A percentile compares a stretch with the other conserved stretches of the same genome.
These are phyloP conservation scores for Pichia membranifaciens DNA, from an alignment of 805 yeast genomes.

Conservation along the genomic window DNA sequence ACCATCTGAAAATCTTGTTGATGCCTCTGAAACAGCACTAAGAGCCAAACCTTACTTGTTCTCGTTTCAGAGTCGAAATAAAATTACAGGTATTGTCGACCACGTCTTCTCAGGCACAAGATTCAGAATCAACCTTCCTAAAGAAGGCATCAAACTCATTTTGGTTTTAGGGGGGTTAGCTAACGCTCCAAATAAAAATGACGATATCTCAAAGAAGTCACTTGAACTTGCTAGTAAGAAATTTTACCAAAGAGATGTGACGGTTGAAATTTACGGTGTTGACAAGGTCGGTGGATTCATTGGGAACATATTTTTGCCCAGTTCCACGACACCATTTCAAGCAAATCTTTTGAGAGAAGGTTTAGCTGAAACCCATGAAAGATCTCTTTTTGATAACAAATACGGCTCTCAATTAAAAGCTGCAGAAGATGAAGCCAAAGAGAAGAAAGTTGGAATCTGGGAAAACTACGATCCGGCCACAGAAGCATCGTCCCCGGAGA, in stretches of 20 bases:
- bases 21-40: slow-evolving; percentile 69
- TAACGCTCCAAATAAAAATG: slow-evolving; percentile 33
- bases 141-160: slow-evolving; percentile 63
- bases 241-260: slow-evolving; percentile 67
- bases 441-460: slow-evolving; percentile 62
- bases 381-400: slow-evolving; percentile 55
- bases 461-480: slow-evolving; percentile 43
- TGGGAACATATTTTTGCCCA: slow-evolving; percentile 56
- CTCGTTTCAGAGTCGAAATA: slow-evolving; percentile 59
- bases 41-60: slow-evolving; percentile 72
- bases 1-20: slow-evolving; percentile 57
- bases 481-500: slow-evolving; percentile 23
- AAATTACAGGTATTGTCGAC: slow-evolving; percentile 66
- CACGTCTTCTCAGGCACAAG: slow-evolving; percentile 64
- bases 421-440: slow-evolving; percentile 60
- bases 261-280: slow-evolving; percentile 57
- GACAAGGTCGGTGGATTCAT: slow-evolving; percentile 81
- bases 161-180: slow-evolving; percentile 73
- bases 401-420: slow-evolving; percentile 47
- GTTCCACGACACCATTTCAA: slow-evolving; percentile 52
- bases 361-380: slow-evolving; percentile 56
- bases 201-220: slow-evolving; percentile 42
- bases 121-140: slow-evolving; percentile 58
- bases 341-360: slow-evolving; percentile 55
- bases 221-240: slow-evolving; percentile 47